Base-by-base conservation (phyloP, 2,329 filamentous ascomycete species). In the Fusarium stilboides region DNA sequence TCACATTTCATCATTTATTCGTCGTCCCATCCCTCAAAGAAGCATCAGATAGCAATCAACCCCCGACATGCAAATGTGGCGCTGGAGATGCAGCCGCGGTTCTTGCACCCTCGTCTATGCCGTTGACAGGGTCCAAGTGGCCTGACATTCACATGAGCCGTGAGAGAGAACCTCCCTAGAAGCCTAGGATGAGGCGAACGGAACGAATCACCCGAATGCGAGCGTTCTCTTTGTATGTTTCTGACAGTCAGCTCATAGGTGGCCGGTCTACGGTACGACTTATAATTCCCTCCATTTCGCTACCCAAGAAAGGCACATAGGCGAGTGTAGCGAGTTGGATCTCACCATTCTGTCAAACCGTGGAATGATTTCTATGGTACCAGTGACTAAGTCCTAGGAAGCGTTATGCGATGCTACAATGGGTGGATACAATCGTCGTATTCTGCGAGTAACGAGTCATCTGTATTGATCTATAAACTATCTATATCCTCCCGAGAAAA, bases 1-100 rank as follows among this genome's bases (percentile, higher is more conserved):
- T 51, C 13, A n/a, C 14, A 34, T n/a, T 53, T 17, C 39, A 26
- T 37, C 22, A n/a, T 45, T 45, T 39, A 49, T 47, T 43, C 52
- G 51, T 57, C 52, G 51, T 14, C 36, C 28, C 45, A 55, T 49
- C n/a, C 33, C 26, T 42, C n/a, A 26, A 22, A 20, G 22, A 67
- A 55, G 19, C 50, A 57, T 49, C 31, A 44, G 53, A 54, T 57
- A 19, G 17, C 31, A 51, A 42, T 24, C 43, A 14, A 39, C 34
- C 39, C 46, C 40, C 46, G 20, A 31, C 40, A 55, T 46, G 19
- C 22, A 39, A 28, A 45, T 26, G 20, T 33, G 39, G 34, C 42
- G 10, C 44, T 33, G 47, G 43, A 42, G 20, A 45, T n/a, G 26
- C n/a, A 42, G 28, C 26, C 12, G 22, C 36, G 49, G 26, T 31